Evolutionary conservation across 805 yeast species (phyloP), one percentile per base, ranked within the genome.

Genomic region (Teunomyces cretensis): DNA sequence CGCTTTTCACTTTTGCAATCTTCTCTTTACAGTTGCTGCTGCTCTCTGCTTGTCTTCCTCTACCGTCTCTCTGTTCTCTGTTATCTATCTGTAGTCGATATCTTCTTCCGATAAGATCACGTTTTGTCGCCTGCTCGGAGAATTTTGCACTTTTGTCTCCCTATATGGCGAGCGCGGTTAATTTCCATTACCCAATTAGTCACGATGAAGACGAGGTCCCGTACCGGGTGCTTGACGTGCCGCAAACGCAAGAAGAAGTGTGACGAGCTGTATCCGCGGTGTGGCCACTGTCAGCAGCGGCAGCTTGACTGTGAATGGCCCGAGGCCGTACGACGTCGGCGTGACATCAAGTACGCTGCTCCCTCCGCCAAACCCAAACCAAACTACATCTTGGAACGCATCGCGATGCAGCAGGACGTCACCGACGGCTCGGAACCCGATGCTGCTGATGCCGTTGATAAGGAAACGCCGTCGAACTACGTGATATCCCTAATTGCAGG

Each of bases 401-500:
- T 68, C 33, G 72, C 72, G 24, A 57, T 68, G 63, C 74, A 68
- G 52, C 67, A 68, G 55, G 71, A 68, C 38, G 41, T 43, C 30
- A 43, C 42, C 9, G 44, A 44, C 3, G 38, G 33, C 11, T 26
- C 28, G 12, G 37, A 39, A 1, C 32, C 27, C 1, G 24, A 13
- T 11, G 28, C n/a, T 4, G 27, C 24, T 5, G 22, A 14, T 14
- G 15, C 27, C 4, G 9, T 7, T 3, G 36, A 32, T 4, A 14
- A n/a, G 1, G 12, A 9, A 11, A 22, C 13, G 16, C 11, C 3
- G 9, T 19, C 8, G n/a, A 33, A 19, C 16, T 9, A 11, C 36
- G 27, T 17, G n/a, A 12, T 17, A 5, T 9, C 35, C 8, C 38
- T 11, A 13, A 35, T n/a, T 35, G 15, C 38, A 3, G 28, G 28